Conservation (phyloP, 805 yeast genomes). For the Yarrowia sp. region DNA sequence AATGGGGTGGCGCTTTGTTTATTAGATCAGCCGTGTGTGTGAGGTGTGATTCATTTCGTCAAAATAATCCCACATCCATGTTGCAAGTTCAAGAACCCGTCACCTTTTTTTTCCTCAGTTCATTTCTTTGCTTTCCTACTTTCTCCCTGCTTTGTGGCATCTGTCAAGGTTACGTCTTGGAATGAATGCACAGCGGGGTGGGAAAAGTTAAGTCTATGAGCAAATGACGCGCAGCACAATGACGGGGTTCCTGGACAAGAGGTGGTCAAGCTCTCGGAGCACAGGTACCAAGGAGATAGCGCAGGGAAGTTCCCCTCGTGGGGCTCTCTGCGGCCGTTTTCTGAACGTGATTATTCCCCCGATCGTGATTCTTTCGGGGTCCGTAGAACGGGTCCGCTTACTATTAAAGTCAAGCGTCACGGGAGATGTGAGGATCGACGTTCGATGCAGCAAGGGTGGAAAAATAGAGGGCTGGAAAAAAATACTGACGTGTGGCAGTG, state of each 20-base stretch:
- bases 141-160: too few species aligned
- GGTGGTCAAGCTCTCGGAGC: neutral
- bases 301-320: constrained; percentile 16
- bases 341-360: neutral
- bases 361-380: too few species aligned
- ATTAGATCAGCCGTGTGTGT: too few species aligned
- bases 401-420: neutral
- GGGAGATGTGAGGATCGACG: constrained; percentile 21
- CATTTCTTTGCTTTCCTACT: too few species aligned
- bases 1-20: too few species aligned
- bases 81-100: too few species aligned
- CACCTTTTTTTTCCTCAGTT: too few species aligned
- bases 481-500: neutral
- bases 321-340: neutral
- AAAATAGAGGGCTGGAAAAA: neutral
- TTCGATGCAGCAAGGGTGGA: constrained; percentile 26
- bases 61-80: too few species aligned
- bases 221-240: constrained; percentile 11
- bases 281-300: constrained; percentile 1
- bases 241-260: neutral
- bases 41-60: too few species aligned
- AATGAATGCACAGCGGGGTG: constrained; percentile 8
- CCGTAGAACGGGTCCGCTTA: too few species aligned
- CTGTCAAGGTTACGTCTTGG: neutral
- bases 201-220: neutral